phyloP scores from a whole-genome alignment of 805 yeast genomes.

The Candida coquimbonensis region DNA sequence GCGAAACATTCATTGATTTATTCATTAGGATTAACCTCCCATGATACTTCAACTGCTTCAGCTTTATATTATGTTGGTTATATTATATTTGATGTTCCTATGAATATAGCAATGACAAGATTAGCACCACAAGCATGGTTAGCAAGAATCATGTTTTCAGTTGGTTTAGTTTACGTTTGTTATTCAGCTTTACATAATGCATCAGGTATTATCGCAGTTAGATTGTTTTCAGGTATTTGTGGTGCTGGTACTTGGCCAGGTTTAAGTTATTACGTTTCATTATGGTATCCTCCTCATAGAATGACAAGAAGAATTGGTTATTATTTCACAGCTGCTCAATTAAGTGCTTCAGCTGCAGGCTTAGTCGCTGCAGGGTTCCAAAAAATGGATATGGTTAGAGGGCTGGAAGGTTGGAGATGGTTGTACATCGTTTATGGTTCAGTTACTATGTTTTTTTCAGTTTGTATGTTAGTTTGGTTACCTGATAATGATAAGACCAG shows the following conservation, averaged over 20 bases:
- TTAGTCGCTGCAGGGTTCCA: conserved; percentile 85
- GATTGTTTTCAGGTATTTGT: conserved; percentile 67
- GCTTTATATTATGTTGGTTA: conserved; percentile 80
- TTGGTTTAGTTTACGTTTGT: conserved; percentile 73
- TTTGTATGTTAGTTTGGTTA: conserved; percentile 70
- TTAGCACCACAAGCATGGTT: conserved; percentile 84
- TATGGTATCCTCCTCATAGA: conserved; percentile 80
- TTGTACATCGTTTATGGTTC: conserved; percentile 72
- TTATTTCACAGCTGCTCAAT: conserved; percentile 86
- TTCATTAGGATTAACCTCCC: conserved; percentile 42
- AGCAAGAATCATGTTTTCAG: conserved; percentile 66
- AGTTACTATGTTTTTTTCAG: conserved; percentile 57
- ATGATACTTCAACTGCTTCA: conserved; percentile 64
- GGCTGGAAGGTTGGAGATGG: conserved; percentile 84
- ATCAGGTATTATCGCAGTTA: conserved; percentile 59
- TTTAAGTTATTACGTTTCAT: conserved; percentile 70
- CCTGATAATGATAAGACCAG: conserved; percentile 45
- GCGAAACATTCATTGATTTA: conserved; percentile 54
- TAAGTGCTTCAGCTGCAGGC: conserved; percentile 88
- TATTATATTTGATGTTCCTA: conserved; percentile 80
- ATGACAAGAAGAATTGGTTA: conserved; percentile 77
- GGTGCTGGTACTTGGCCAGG: conserved; percentile 94
- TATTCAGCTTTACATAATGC: conserved; percentile 52
- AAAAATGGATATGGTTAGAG: conserved; percentile 64
- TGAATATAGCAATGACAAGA: conserved; percentile 79